phyloP scores from a whole-genome alignment of 306 rosid genomes.

The Vachellia collinsii region DNA sequence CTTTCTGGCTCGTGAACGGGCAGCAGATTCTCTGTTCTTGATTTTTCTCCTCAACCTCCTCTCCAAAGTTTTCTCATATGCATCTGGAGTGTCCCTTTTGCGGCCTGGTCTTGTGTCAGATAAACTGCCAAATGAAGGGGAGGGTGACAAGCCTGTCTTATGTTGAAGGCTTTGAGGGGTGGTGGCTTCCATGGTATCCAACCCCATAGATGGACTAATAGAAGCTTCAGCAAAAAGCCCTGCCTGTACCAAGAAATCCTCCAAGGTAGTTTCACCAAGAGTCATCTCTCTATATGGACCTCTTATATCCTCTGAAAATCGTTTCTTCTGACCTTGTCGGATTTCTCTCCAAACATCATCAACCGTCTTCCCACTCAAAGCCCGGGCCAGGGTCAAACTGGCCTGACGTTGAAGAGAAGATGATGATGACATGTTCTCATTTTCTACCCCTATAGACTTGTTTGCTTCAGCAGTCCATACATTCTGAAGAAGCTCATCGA shows the following conservation, averaged over 20 bases:
- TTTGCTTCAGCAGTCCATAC: constrained; percentile 74
- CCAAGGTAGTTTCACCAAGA: constrained; percentile 76
- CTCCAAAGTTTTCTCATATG: constrained; percentile 63
- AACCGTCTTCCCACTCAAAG: constrained; percentile 71
- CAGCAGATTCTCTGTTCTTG: constrained; percentile 92
- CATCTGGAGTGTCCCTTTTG: constrained; percentile 66
- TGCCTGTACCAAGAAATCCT: constrained; percentile 79
- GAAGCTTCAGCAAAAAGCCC: constrained; percentile 77
- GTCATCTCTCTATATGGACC: constrained; percentile 47
- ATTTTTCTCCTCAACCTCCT: constrained; percentile 85
- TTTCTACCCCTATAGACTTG: constrained; percentile 47
- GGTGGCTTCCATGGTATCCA: constrained; percentile 46
- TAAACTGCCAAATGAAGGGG: constrained; percentile 58
- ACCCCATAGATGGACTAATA: constrained; percentile 45
- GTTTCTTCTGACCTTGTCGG: constrained; percentile 67
- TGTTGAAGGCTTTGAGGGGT: constrained; percentile 47
- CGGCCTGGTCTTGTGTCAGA: constrained; percentile 59
- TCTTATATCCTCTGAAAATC: constrained; percentile 46
- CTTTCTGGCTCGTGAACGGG: constrained; percentile 85
- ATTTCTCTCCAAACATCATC: constrained; percentile 87
- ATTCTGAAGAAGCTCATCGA: constrained; percentile 78
- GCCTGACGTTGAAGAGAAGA: constrained; percentile 67
- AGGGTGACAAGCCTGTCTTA: constrained; percentile 53
- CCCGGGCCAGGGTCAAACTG: constrained; percentile 65
- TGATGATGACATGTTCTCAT: constrained; percentile 42